Evolutionary conservation across 1,284 basidiomycete species (phyloP), one percentile per base, ranked within the genome.

Genomic region (Boletus austroedulis): DNA sequence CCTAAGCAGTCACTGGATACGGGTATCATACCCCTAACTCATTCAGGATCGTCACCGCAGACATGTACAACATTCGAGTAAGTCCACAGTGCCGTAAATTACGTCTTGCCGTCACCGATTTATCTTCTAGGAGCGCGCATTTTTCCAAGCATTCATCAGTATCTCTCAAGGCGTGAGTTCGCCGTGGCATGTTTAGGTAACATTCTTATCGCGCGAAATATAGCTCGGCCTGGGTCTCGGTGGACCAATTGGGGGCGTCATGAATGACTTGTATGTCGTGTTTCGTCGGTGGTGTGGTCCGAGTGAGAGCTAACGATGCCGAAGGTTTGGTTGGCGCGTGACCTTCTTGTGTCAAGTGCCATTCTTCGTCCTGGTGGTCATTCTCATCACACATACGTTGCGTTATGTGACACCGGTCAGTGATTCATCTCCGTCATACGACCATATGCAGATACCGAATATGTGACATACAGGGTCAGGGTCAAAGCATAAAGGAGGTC

Each of bases 241-340:
- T n/a, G 64, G 66, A 4, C 57, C 64, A 5, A 29, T 66, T 4
- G 65, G 65, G 2, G 64, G 65, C 3, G 3, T 63, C 21, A 48
- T 66, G 53, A 66, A 31, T 21, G 64, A 68, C 54, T 28, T 66
- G 66, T 66, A 34, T 12, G 7, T 24, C 15, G 7, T 28, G 15
- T 19, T 5, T 43, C 3, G 6, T 49, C 3, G 7, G 6, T 40
- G 17, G 38, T n/a, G 10, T 14, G 19, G 12, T 28, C 44, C 17
- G 7, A 32, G 21, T 5, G 38, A 45, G 12, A 15, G 10, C 38
- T 58, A 7, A 64, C n/a, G 3, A 15, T 45, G 2, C 0, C 40
- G 41, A 9, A 66, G 64, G 17, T 65, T 67, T 46, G 65, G 65
- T 23, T 67, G 64, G 64, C 66, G 64, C 4, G 5, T 57, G 11